Base-by-base conservation (phyloP, 2,329 filamentous ascomycete species). In the Teratosphaeria pseudoeucalypti region DNA sequence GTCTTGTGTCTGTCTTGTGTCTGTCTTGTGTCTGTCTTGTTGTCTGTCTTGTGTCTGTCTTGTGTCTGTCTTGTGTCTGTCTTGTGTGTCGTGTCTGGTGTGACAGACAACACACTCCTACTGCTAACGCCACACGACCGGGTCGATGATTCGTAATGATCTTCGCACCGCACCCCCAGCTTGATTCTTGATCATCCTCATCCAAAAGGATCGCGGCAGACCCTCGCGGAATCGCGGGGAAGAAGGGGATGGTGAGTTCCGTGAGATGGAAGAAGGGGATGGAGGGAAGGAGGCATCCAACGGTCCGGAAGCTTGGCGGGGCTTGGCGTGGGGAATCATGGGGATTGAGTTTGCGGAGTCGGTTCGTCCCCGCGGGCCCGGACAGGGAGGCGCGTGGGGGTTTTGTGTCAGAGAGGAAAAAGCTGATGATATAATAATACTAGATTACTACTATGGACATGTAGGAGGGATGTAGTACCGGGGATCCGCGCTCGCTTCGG, bases 401-500 rank as follows among this genome's bases (percentile, higher is more conserved):
- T 49, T 7, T 49, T 2, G 9, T 19, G 19, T 19, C 19, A 2
- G 43, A n/a, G 11, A 14, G 3, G n/a, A 11, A 26, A 26, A 49
- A n/a, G n/a, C n/a, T n/a, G n/a, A n/a, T n/a, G n/a, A n/a, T n/a
- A n/a, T n/a, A n/a, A n/a, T n/a, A n/a, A 47, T 47, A 47, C 7
- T 19, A 6, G 23, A 23, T 23, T 23, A 1, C 1, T 23, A 23
- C 23, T 1, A 23, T 2, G 23, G 1, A 23, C 23, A 23, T 2
- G 1, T 23, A 23, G 23, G 2, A 23, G 2, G 2, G 1, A 2
- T 2, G 23, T 11, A 11, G 3, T 2, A 3, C 2, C 11, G 5
- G 12, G 12, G 11, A n/a, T 16, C 37, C 11, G 1, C n/a, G 16
- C 37, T 14, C 16, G 37, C 37, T 39, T 16, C 23, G n/a, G 23